These are phyloP conservation scores for Acacia melanoxylon DNA, from an alignment of 306 rosid species.

Conservation along the genomic window DNA sequence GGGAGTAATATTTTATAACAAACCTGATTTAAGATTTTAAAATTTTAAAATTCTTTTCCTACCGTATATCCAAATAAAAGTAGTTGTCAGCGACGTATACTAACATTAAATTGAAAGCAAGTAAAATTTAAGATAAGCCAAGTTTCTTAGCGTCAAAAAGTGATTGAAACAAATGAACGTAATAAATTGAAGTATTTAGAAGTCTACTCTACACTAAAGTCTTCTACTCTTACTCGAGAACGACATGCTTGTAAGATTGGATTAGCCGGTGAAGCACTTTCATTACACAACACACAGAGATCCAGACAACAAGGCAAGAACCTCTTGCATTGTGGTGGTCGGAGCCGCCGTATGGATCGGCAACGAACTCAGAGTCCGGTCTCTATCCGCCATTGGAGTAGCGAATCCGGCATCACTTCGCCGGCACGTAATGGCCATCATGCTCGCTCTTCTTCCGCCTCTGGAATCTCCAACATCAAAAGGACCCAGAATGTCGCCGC, in stretches of 20 bases:
- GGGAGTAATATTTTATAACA: too few relatives aligned
- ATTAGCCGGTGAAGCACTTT: neutral
- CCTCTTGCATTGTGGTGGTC: neutral
- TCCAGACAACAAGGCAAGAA: neutral
- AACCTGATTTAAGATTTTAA: too few relatives aligned
- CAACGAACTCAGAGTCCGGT: constrained; percentile 30
- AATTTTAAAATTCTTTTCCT: too few relatives aligned
- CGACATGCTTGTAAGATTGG: neutral
- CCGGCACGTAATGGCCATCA: constrained; percentile 77
- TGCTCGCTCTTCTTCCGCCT: constrained; percentile 79
- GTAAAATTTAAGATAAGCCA: neutral
- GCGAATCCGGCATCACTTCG: constrained; percentile 53
- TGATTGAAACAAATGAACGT: neutral
- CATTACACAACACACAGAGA: neutral
- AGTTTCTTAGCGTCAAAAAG: neutral
- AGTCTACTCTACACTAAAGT: neutral
- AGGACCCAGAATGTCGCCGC: constrained; percentile 94
- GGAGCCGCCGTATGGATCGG: constrained; percentile 39
- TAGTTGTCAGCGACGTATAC: neutral
- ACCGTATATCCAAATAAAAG: too few relatives aligned
- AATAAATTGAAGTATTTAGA: neutral
- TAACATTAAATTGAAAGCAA: neutral
- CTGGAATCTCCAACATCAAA: constrained; percentile 75
- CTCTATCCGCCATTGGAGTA: constrained; percentile 42
- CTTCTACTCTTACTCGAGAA: neutral